Percentiles rank a stretch among this genome's conserved stretches.
phyloP scores from a whole-genome alignment of 176 grass and related monocot species.

The Tillandsia leiboldiana region DNA sequence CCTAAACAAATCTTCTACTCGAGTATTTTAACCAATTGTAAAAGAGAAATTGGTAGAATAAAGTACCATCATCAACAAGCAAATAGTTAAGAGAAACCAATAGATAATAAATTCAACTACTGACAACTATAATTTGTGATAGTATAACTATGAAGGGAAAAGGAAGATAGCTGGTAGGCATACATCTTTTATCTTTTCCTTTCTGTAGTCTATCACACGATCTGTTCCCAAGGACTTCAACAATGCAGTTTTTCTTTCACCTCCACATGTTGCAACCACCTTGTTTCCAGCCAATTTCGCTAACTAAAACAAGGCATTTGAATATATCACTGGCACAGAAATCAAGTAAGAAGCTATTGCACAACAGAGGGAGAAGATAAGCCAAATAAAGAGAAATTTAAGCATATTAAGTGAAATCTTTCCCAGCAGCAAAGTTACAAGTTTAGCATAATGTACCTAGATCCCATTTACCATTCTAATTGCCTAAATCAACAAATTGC shows the following conservation, averaged over 20 bases:
- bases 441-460: not conserved
- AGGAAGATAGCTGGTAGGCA: slow-evolving; percentile 17
- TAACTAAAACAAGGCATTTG: slow-evolving; percentile 39
- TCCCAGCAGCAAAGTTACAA: not conserved
- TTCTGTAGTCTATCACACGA: slow-evolving; percentile 89
- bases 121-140: not conserved
- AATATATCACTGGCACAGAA: slow-evolving; percentile 1
- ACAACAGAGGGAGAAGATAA: not conserved
- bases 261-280: slow-evolving; percentile 96
- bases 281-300: slow-evolving; percentile 97
- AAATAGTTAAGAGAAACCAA: slow-evolving; percentile 9
- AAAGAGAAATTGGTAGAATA: too few relatives aligned
- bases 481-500: not conserved
- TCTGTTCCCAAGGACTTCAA: slow-evolving; percentile 84
- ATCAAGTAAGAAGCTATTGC: not conserved
- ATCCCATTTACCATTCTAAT: not conserved
- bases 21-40: too few relatives aligned
- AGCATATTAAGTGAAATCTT: not conserved
- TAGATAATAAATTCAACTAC: not conserved
- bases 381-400: not conserved
- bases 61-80: not conserved
- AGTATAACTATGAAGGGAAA: slow-evolving; percentile 2
- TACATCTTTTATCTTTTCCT: slow-evolving; percentile 81
- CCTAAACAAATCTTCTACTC: too few relatives aligned
- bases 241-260: slow-evolving; percentile 74